Evolutionary conservation across 106 monocot genomes (phyloP).

Genomic region (Ottelia alismoides): DNA sequence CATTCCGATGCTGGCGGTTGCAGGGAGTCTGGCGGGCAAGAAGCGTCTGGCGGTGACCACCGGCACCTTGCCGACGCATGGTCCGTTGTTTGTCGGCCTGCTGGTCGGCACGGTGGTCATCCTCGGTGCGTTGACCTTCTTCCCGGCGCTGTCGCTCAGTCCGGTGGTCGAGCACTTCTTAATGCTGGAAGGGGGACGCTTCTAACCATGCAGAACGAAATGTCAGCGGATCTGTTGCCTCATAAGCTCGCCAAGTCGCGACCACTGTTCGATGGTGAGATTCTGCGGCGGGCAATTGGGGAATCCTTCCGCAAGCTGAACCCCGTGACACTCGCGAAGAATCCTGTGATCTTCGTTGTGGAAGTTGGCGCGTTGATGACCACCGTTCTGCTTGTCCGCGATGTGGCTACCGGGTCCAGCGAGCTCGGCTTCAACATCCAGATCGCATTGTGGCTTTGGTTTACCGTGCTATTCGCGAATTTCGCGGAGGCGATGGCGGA

Average conservation of each 20-base stretch:
- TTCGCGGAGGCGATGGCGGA: constrained; percentile 3
- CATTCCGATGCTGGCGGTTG: neutral
- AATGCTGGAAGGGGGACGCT: no score
- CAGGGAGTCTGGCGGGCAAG: neutral
- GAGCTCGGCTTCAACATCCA: neutral
- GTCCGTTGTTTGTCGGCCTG: constrained; percentile 1
- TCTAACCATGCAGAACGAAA: no score
- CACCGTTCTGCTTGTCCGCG: neutral
- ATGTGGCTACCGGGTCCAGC: neutral
- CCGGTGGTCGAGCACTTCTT: neutral
- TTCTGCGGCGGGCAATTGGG: neutral
- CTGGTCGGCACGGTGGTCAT: neutral
- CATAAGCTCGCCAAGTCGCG: neutral
- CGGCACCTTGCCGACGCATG: neutral
- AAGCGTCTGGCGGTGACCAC: neutral
- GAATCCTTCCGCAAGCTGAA: neutral
- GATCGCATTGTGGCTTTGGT: no score
- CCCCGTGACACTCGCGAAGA: neutral
- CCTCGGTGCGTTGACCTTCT: neutral
- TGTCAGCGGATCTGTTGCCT: no score
- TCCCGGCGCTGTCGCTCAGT: neutral
- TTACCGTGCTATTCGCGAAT: no score
- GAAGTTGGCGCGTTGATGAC: neutral
- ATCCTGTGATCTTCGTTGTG: constrained; percentile 1
- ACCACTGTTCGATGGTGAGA: neutral